Percentiles rank a stretch among this genome's conserved stretches.
Conservation (phyloP, 2,329 filamentous ascomycete genomes). For the Tricladium varicosporioides region DNA sequence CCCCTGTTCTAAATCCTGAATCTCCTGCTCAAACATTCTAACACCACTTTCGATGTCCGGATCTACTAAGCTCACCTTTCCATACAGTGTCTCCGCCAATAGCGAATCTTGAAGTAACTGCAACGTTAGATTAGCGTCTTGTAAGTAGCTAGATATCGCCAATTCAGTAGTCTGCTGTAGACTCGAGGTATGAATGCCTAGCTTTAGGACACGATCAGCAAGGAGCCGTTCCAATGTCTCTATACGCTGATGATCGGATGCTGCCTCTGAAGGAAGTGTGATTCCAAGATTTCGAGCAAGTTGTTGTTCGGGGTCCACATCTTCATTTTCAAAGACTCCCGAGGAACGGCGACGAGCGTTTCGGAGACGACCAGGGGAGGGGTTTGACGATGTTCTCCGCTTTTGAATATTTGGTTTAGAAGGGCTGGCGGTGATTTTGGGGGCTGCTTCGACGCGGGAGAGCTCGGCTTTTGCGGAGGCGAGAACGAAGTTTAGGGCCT, state of each 20-base stretch:
- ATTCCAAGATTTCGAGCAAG: conserved; percentile 50
- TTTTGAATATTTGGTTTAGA: conserved; percentile 19
- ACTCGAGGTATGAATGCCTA: conserved; percentile 42
- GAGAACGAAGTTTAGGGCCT: conserved; percentile 39
- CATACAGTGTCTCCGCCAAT: conserved; percentile 50
- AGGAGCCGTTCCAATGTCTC: conserved; percentile 30
- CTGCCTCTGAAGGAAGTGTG: conserved; percentile 37
- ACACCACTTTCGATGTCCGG: conserved; percentile 52
- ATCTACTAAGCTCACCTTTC: conserved; percentile 49
- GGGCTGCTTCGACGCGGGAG: conserved; percentile 4
- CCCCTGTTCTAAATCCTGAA: conserved; percentile 38
- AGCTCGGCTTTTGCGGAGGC: conserved; percentile 46
- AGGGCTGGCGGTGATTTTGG: conserved; percentile 10
- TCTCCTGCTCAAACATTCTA: conserved; percentile 33
- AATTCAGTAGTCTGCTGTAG: conserved; percentile 52
- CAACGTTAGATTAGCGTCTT: conserved; percentile 47
- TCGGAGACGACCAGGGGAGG: conserved; percentile 29
- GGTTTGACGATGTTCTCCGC: conserved; percentile 19
- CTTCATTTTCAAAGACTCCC: conserved; percentile 38
- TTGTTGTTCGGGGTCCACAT: conserved; percentile 35
- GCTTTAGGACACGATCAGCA: conserved; percentile 42
- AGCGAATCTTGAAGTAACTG: conserved; percentile 51
- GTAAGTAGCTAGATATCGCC: conserved; percentile 40
- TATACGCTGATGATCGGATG: conserved; percentile 23
- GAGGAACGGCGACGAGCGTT: conserved; percentile 27